Conservation (phyloP, 1,139 yeast species). For the Meyerozyma athensensis region DNA sequence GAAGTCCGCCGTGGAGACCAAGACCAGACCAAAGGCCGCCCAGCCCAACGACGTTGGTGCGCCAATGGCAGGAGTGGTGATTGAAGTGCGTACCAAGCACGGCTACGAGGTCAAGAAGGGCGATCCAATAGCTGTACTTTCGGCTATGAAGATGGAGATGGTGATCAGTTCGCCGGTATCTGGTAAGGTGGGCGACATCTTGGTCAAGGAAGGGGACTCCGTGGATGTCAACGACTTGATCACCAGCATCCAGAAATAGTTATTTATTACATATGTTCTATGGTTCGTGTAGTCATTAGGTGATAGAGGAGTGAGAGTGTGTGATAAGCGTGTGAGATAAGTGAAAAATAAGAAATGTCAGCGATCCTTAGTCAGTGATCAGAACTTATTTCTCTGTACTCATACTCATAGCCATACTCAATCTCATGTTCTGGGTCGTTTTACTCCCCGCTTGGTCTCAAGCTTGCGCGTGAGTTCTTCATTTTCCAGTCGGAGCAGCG, state of each 20-base stretch:
- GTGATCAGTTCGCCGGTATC: conserved; percentile 88
- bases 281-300: neutral
- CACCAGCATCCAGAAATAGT: conserved; percentile 26
- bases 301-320: too few species aligned
- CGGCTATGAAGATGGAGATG: conserved; percentile 99
- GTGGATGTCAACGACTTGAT: conserved; percentile 91
- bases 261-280: conserved; percentile 1
- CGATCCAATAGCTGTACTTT: conserved; percentile 87
- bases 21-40: conserved; percentile 88
- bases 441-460: conserved; percentile 20
- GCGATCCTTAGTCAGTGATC: too few species aligned
- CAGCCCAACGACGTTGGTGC: conserved; percentile 95
- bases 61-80: conserved; percentile 99
- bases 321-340: too few species aligned
- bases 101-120: conserved; percentile 94
- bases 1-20: conserved; percentile 76
- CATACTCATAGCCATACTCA: too few species aligned
- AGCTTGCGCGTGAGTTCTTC: conserved; percentile 23
- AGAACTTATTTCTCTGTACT: neutral
- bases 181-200: conserved; percentile 75
- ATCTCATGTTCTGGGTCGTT: conserved; percentile 12
- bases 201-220: conserved; percentile 85
- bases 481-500: conserved; percentile 25
- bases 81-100: conserved; percentile 85
- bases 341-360: too few species aligned